These are phyloP conservation scores for Umbelopsis vinacea DNA, from an alignment of 192 early-diverging fungal species.

Conservation along the genomic window DNA sequence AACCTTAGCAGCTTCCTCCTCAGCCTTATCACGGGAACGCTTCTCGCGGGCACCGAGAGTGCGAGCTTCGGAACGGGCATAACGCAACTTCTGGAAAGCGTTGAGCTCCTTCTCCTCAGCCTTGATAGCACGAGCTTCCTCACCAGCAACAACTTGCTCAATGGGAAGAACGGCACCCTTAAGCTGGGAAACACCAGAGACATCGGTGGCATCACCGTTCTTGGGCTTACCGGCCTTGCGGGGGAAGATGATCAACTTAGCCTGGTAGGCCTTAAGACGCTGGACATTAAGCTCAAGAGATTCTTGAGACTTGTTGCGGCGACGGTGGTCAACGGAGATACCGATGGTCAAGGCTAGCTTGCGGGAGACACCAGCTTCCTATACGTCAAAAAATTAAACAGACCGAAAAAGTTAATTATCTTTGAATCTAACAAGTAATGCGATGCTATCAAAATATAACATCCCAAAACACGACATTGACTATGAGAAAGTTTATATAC, in stretches of 20 bases:
- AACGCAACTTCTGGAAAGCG: constrained; percentile 78
- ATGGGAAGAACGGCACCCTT: constrained; percentile 70
- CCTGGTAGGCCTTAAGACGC: constrained; percentile 92
- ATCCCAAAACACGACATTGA: constrained; percentile 5
- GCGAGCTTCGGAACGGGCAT: constrained; percentile 75
- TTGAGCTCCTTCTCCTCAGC: constrained; percentile 54
- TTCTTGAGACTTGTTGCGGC: constrained; percentile 95
- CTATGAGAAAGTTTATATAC: constrained; percentile 43
- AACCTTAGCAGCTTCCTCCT: constrained; percentile 84
- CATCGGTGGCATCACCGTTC: constrained; percentile 67
- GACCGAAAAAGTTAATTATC: not conserved
- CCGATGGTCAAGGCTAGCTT: constrained; percentile 95
- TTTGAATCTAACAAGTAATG: not conserved
- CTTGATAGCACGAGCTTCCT: constrained; percentile 59
- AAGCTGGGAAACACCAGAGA: constrained; percentile 67
- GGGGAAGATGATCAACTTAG: constrained; percentile 96
- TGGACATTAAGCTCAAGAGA: constrained; percentile 91
- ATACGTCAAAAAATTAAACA: constrained; percentile 22
- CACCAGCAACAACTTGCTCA: constrained; percentile 54
- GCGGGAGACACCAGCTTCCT: constrained; percentile 90
- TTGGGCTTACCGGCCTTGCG: constrained; percentile 90
- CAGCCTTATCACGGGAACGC: constrained; percentile 78
- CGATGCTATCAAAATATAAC: not conserved
- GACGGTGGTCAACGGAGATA: constrained; percentile 95
- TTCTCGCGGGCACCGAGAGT: constrained; percentile 79